Conservation (phyloP, 2,329 filamentous ascomycete species). For the Lasiodiplodia sp. region DNA sequence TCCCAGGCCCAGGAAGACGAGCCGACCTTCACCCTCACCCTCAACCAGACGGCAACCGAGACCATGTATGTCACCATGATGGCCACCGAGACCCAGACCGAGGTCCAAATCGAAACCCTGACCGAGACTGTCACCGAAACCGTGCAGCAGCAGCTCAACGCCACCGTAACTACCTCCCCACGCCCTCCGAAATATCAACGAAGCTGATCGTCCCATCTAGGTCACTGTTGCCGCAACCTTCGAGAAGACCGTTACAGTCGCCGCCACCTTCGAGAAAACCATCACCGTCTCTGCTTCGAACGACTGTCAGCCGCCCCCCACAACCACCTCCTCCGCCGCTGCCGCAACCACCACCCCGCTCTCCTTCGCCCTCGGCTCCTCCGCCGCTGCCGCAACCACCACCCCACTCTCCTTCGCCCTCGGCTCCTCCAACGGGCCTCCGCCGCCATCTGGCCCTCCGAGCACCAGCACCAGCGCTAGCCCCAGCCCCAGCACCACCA, state of each 20-base stretch:
- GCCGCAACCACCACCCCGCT: neutral
- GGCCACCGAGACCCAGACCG: constrained; percentile 20
- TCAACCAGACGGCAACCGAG: constrained; percentile 12
- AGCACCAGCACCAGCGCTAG: neutral
- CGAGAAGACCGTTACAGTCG: constrained; percentile 25
- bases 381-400: neutral
- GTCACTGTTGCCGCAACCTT: constrained; percentile 19
- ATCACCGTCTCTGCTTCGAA: constrained; percentile 2
- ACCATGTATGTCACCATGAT: constrained; percentile 25
- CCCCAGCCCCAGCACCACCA: neutral
- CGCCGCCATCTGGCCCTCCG: neutral
- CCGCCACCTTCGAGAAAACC: constrained; percentile 10
- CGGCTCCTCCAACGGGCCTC: neutral
- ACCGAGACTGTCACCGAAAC: constrained; percentile 24
- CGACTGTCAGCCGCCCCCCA: neutral
- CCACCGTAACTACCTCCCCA: neutral
- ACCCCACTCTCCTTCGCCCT: constrained; percentile 20
- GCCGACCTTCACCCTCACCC: constrained; percentile 18
- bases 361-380: constrained; percentile 16
- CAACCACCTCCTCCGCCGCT: neutral
- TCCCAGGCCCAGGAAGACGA: constrained; percentile 24
- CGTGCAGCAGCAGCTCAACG: constrained; percentile 11
- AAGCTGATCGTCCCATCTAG: neutral
- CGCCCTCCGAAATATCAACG: neutral
- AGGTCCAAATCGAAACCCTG: constrained; percentile 6